Evolutionary conservation across 148 eudicot species (phyloP).

Genomic region (Beta vulgaris): DNA sequence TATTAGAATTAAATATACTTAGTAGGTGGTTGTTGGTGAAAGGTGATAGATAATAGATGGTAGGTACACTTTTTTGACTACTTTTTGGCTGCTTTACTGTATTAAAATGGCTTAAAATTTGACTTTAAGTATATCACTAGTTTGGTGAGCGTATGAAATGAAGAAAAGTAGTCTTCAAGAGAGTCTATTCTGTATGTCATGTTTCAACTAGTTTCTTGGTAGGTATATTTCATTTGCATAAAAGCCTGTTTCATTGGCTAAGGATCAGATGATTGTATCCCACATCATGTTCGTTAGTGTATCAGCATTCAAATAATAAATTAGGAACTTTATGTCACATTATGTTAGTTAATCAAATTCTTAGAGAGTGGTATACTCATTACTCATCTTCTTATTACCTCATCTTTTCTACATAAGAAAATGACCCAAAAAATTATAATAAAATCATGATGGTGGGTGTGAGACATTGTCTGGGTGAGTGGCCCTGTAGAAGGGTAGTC

Average conservation of each 20-base stretch:
- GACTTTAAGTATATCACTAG: conserved; percentile 4
- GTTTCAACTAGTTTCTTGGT: conserved; percentile 6
- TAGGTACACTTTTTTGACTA: not conserved
- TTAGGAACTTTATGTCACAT: not conserved
- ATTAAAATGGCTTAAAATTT: not conserved
- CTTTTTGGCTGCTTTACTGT: not conserved
- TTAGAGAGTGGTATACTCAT: not conserved
- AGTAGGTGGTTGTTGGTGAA: not conserved
- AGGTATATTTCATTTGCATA: not conserved
- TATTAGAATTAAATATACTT: not conserved
- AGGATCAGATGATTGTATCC: conserved; percentile 4
- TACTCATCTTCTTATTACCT: not conserved
- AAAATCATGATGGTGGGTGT: too few relatives aligned
- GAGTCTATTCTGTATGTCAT: not conserved
- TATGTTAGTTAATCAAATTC: not conserved
- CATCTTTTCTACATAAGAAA: too few relatives aligned
- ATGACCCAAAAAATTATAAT: too few relatives aligned
- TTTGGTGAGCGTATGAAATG: conserved; percentile 11
- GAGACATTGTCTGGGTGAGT: too few relatives aligned
- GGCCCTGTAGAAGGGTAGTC: too few relatives aligned
- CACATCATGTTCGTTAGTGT: not conserved
- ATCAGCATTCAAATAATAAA: not conserved
- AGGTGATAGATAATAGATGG: not conserved
- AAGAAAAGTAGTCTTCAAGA: not conserved
- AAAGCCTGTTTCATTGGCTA: not conserved